Conservation (phyloP, 805 yeast genomes). For the Saturnispora zaruensis region DNA sequence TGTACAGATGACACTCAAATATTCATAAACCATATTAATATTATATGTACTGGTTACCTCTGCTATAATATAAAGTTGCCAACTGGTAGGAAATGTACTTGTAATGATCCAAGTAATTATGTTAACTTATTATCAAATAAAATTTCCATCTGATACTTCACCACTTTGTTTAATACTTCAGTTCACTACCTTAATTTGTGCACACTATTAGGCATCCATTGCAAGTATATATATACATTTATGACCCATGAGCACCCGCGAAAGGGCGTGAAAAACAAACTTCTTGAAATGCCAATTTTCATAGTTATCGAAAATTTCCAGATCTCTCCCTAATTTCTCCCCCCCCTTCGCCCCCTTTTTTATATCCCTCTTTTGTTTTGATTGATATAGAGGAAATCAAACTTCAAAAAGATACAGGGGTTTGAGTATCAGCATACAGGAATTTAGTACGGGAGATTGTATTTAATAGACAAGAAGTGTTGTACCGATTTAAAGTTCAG, state of each 20-base stretch:
- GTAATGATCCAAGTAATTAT: too few relatives aligned
- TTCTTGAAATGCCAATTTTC: neutral
- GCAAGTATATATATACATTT: too few relatives aligned
- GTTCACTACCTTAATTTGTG: too few relatives aligned
- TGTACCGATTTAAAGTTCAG: neutral
- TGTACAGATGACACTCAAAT: too few relatives aligned
- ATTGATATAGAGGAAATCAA: neutral
- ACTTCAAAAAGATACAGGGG: neutral
- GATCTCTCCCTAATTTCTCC: neutral
- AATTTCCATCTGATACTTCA: too few relatives aligned
- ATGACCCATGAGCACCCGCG: neutral
- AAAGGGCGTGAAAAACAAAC: constrained; percentile 1
- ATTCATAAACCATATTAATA: too few relatives aligned
- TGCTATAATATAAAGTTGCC: too few relatives aligned
- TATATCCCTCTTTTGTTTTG: neutral
- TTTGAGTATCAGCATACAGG: neutral
- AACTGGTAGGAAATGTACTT: too few relatives aligned
- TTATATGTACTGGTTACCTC: too few relatives aligned
- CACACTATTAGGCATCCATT: neutral
- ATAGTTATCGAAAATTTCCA: neutral
- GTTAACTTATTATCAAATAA: too few relatives aligned
- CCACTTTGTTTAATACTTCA: too few relatives aligned
- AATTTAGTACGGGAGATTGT: neutral
- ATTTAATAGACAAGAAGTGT: neutral
- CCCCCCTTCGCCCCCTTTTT: neutral